Percentiles rank a stretch among this genome's conserved stretches.
Evolutionary conservation across 495 filamentous ascomycete genomes (phyloP).

Genomic region (Parachaetomium inaequale): DNA sequence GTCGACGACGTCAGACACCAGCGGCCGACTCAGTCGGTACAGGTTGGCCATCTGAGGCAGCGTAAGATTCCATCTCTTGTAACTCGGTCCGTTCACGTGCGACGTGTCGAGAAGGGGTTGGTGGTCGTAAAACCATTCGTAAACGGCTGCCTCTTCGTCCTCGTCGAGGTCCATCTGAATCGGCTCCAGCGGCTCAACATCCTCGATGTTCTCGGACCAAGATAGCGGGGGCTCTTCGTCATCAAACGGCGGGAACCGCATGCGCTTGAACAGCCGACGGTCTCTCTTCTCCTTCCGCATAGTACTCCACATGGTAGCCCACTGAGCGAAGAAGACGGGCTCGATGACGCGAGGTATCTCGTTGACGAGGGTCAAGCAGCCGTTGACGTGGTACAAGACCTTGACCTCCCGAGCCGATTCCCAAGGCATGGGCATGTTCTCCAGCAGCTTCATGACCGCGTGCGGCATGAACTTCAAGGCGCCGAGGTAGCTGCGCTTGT

Average conservation of each 20-base stretch:
- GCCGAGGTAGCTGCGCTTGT: slow-evolving; percentile 97
- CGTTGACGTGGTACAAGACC: slow-evolving; percentile 97
- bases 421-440: slow-evolving; percentile 99
- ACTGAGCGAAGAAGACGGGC: slow-evolving; percentile 97
- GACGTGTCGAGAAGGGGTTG: slow-evolving; percentile 84
- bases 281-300: slow-evolving; percentile 99
- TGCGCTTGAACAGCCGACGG: slow-evolving; percentile 93
- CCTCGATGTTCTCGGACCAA: slow-evolving; percentile 98
- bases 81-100: slow-evolving; percentile 95
- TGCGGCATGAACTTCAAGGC: slow-evolving; percentile 99
- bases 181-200: slow-evolving; percentile 94
- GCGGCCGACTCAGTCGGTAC: slow-evolving; percentile 84
- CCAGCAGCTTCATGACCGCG: slow-evolving; percentile 95
- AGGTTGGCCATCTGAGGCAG: slow-evolving; percentile 95
- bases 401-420: slow-evolving; percentile 94
- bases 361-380: slow-evolving; percentile 94
- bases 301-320: slow-evolving; percentile 98
- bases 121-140: slow-evolving; percentile 98
- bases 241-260: slow-evolving; percentile 98
- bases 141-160: slow-evolving; percentile 84
- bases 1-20: slow-evolving; percentile 89
- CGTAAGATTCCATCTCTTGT: slow-evolving; percentile 92
- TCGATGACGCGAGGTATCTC: slow-evolving; percentile 97
- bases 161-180: slow-evolving; percentile 99
- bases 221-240: slow-evolving; percentile 97